These are phyloP conservation scores for Phanerodontia chrysosporium DNA, from an alignment of 768 basidiomycete genomes.

Conservation along the genomic window DNA sequence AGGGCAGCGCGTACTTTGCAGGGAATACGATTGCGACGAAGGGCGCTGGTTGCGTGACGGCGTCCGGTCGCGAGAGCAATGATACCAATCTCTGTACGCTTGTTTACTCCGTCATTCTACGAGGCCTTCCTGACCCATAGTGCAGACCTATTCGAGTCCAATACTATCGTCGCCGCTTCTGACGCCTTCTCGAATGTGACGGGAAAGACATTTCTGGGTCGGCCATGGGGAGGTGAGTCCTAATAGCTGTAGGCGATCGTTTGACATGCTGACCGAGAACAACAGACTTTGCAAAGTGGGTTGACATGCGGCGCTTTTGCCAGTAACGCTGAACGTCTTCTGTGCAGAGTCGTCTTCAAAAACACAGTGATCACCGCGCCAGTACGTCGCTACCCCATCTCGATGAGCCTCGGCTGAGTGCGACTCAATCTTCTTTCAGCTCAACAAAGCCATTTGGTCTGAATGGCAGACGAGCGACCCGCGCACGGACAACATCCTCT, in stretches of 20 bases:
- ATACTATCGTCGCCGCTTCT: neutral
- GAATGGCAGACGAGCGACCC: constrained; percentile 1
- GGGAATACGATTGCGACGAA: constrained; percentile 1
- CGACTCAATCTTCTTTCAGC: no score
- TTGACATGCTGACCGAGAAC: no score
- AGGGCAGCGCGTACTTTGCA: neutral
- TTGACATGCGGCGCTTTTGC: no score
- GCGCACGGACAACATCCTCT: neutral
- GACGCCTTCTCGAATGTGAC: constrained; percentile 1
- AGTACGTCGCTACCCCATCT: no score
- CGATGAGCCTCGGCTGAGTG: no score
- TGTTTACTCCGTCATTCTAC: no score
- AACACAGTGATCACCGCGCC: neutral
- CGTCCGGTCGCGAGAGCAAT: neutral
- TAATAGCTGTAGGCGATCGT: no score
- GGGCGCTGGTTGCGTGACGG: constrained; percentile 1
- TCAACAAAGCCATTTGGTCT: constrained; percentile 2
- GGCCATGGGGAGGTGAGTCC: constrained; percentile 1
- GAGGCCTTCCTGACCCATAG: neutral
- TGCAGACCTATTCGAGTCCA: constrained; percentile 1
- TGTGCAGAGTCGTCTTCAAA: constrained; percentile 1
- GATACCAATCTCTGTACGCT: neutral
- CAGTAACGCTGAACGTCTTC: neutral
- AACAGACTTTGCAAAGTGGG: constrained; percentile 1
- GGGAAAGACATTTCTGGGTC: neutral